Conservation (phyloP, 2,329 filamentous ascomycete genomes). For the Pseudopyrenochaeta lycopersici region DNA sequence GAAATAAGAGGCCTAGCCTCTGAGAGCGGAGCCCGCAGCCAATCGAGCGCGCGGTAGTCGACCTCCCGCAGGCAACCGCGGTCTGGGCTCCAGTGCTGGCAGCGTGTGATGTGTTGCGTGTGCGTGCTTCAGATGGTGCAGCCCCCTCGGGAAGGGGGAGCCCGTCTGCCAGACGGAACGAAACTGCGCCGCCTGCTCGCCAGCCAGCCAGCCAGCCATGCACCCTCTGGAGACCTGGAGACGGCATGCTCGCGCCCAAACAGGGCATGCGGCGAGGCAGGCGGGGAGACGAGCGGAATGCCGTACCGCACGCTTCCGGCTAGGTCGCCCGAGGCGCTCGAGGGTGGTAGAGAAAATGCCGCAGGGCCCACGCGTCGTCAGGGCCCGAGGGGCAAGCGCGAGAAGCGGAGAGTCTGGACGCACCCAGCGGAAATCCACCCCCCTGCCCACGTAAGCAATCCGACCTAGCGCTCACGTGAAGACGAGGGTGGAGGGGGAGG, state of each 20-base stretch:
- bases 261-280: background rate
- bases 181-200: slow-evolving; percentile 1
- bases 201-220: background rate
- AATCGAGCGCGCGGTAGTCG: slow-evolving; percentile 16
- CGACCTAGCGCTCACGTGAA: slow-evolving; percentile 14
- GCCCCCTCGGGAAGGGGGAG: background rate
- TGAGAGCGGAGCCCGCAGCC: slow-evolving; percentile 25
- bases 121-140: slow-evolving; percentile 8
- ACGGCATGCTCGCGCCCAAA: background rate
- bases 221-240: background rate
- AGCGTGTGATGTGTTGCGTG: background rate
- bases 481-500: slow-evolving; percentile 1
- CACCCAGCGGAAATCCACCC: slow-evolving; percentile 14
- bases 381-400: slow-evolving; percentile 2
- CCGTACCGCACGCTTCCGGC: background rate
- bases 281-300: background rate
- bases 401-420: slow-evolving; percentile 15
- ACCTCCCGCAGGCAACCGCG: background rate
- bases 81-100: background rate
- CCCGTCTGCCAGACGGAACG: background rate
- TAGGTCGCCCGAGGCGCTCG: background rate
- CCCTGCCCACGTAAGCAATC: slow-evolving; percentile 3
- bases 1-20: slow-evolving; percentile 15
- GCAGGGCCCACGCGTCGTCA: slow-evolving; percentile 20
- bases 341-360: slow-evolving; percentile 19